Base-by-base conservation (phyloP, 2,329 filamentous ascomycete genomes). In the Phialocephala sp. region DNA sequence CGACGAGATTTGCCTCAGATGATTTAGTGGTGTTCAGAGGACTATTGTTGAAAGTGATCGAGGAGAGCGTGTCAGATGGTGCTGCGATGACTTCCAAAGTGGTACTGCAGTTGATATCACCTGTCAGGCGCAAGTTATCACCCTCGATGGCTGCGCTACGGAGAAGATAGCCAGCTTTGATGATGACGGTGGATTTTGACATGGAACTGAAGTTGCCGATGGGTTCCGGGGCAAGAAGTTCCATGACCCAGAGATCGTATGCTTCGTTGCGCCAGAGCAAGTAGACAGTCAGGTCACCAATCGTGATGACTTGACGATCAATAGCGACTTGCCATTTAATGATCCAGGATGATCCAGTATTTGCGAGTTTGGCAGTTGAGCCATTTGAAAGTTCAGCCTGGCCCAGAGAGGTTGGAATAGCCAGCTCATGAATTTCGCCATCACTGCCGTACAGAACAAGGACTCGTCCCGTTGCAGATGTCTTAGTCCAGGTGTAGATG, bases 101-200 rank as follows among this genome's bases (percentile, higher is more conserved):
- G 5, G 62, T 65, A 6, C 89, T 91, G 0, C 81, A 75, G 70
- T 93, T 93, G 69, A 93, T 82, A 71, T 94, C 91, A 1, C 89
- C 91, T 3, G 84, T 85, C 1, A 94, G 74, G 8, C 83, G 80
- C 9, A 94, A 80, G 1, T 1, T 82, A 85, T 32, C 4, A 18
- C 24, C 24, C 4, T 83, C 72, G 0, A 89, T 73, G 1, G 81
- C 80, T 0, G 87, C 87, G 0, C 84, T 86, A 9, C 89, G 84
- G 47, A 90, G 74, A 0, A 91, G 80, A 69, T 91, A 89, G 24
- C 85, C 84, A 0, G 83, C 88, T 58, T 87, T 85, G 57, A 88
- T 74, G 41, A 91, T 85, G 35, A 89, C 80, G 3, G 32, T 59
- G 32, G 59, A 58, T 47, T 58, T 67, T n/a, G 56, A 54, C 24